Conservation (phyloP, 176 grass and related monocot genomes). For the Raddia distichophylla region DNA sequence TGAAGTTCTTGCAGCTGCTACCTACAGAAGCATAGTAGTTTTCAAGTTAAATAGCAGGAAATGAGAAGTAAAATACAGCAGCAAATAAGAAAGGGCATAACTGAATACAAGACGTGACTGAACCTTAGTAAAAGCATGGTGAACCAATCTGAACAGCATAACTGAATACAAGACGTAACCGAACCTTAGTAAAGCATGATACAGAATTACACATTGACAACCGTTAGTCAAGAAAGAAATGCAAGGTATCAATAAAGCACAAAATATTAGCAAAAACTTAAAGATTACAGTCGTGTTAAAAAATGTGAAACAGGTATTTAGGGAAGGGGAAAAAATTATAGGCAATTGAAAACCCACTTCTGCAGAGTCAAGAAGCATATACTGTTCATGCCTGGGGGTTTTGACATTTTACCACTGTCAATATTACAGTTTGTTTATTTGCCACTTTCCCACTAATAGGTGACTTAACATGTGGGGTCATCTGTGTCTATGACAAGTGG, state of each 20-base stretch:
- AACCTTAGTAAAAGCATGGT: neutral
- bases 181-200: neutral
- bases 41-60: conserved; percentile 18
- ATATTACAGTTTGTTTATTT: no score
- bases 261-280: neutral
- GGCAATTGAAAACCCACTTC: neutral
- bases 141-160: neutral
- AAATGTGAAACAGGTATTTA: neutral
- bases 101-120: neutral
- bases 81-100: conserved; percentile 16
- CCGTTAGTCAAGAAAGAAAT: neutral
- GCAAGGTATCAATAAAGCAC: neutral
- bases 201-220: neutral
- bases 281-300: neutral
- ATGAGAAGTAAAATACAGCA: neutral
- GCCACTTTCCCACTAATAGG: no score
- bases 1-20: conserved; percentile 40
- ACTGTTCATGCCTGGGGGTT: neutral
- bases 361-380: neutral
- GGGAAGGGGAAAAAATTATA: neutral
- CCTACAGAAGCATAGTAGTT: conserved; percentile 29
- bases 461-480: no score
- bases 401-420: no score
- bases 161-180: conserved; percentile 5
- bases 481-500: no score